These are phyloP conservation scores for Litchi chinensis DNA, from an alignment of 345 rosid genomes.

Conservation along the genomic window DNA sequence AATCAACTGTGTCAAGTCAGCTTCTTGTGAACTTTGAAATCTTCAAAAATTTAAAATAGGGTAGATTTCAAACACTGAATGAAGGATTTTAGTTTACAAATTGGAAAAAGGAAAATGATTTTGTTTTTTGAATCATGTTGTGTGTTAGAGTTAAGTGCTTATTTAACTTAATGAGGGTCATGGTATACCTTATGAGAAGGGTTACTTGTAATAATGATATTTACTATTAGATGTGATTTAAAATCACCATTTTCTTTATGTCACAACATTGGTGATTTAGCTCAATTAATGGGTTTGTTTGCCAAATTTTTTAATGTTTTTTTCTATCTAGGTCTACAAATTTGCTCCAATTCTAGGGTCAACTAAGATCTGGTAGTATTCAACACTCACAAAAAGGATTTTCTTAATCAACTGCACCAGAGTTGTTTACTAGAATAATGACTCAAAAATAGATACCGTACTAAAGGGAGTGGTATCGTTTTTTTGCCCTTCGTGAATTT, in stretches of 20 bases:
- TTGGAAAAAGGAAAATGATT: neutral
- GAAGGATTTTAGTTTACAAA: neutral
- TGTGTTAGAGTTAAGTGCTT: neutral
- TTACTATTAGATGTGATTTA: neutral
- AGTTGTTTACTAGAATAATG: constrained; percentile 88
- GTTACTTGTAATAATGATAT: neutral
- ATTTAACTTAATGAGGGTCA: neutral
- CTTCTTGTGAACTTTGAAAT: neutral
- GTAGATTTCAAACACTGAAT: neutral
- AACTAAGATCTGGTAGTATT: constrained; percentile 97
- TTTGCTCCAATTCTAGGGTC: constrained; percentile 99
- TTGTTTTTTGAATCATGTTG: neutral
- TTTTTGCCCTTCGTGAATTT: neutral
- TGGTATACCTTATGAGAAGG: neutral
- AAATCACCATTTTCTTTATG: neutral
- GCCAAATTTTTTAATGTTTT: neutral
- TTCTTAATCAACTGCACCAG: constrained; percentile 98
- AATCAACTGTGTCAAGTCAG: neutral
- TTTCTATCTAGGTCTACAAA: constrained; percentile 68
- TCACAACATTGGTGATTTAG: neutral
- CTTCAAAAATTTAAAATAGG: neutral
- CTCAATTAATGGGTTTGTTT: neutral
- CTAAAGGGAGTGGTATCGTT: constrained; percentile 92
- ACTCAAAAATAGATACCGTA: constrained; percentile 86
- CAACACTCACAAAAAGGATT: constrained; percentile 88